Evolutionary conservation across 768 basidiomycete genomes (phyloP).

Genomic region (Serendipita sp.): DNA sequence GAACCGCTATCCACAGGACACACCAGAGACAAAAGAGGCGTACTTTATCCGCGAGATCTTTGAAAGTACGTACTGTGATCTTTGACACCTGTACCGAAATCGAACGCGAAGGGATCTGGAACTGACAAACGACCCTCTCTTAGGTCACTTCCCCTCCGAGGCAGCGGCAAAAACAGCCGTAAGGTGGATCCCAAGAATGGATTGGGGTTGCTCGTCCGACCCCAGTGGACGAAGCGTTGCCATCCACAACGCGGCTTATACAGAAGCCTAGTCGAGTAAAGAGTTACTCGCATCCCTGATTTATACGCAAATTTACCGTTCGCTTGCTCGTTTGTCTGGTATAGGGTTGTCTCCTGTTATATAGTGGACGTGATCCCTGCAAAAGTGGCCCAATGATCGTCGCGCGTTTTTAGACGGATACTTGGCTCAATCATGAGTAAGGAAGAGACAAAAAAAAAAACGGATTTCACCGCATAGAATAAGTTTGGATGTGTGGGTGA

Average conservation of each 20-base stretch:
- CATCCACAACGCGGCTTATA: slow-evolving; percentile 89
- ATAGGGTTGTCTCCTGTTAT: too few species aligned
- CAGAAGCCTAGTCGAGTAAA: slow-evolving; percentile 11
- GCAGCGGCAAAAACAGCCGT: slow-evolving; percentile 85
- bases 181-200: slow-evolving; percentile 85
- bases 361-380: too few species aligned
- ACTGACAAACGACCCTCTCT: not conserved
- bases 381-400: too few species aligned
- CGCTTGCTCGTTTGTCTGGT: too few species aligned
- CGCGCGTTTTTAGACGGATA: too few species aligned
- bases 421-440: too few species aligned
- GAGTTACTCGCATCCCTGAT: too few species aligned
- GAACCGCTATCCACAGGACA: slow-evolving; percentile 60
- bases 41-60: slow-evolving; percentile 88
- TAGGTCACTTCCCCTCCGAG: slow-evolving; percentile 68
- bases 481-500: not conserved
- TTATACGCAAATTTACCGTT: too few species aligned
- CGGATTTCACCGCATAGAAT: too few species aligned
- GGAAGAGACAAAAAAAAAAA: too few species aligned
- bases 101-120: not conserved
- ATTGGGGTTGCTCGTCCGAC: slow-evolving; percentile 92
- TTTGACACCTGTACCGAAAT: not conserved
- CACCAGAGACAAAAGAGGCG: slow-evolving; percentile 93
- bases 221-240: slow-evolving; percentile 90
- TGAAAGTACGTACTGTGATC: slow-evolving; percentile 30